Evolutionary conservation across 169 alveolate species (phyloP), one percentile per base, ranked within the genome.

Genomic region (Eimeria necatrix): DNA sequence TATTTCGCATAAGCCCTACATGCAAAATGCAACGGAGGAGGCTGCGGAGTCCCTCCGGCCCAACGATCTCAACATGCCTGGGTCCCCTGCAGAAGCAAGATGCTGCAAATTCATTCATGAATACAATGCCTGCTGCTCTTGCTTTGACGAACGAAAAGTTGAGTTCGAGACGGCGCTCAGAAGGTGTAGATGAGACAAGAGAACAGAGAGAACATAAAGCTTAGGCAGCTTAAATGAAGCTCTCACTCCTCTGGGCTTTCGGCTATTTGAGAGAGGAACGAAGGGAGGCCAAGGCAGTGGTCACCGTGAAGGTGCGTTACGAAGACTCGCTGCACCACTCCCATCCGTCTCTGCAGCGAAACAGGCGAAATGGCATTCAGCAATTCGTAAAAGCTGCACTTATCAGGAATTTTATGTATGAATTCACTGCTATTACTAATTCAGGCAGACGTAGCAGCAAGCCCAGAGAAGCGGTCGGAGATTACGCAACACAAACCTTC

Each of bases 251-350:
- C 80, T 26, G 93, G 87, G 52, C 56, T 70, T 24, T 89, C 81
- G 41, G 96, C 92, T 26, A 96, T 60, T 96, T 94, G 95, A 9
- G 97, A 92, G 49, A 96, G 94, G 9, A 96, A 95, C 51, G 98
- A 89, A 22, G 97, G 97, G 8, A 97, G 60, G 16, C 98, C 98
- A 32, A 96, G 94, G 64, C 97, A 96, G 94, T 97, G 98, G 93
- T 97, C 98, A 26, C 98, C 98, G 95, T 97, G 98, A 78, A 97
- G 74, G 85, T 97, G 98, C 4, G 98, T 97, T 64, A 97, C 93
- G 91, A 97, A 97, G 10, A 97, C 96, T 73, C 83, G 83, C 64
- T 80, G 92, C 22, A 93, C 91, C 87, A 89, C 93, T 3, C 95
- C 88, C 88, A 84, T 89, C 41, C 95, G 95, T 49, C 83, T 81